These are phyloP conservation scores for Sungouiella thailandica DNA, from an alignment of 805 yeast genomes.

Conservation along the genomic window DNA sequence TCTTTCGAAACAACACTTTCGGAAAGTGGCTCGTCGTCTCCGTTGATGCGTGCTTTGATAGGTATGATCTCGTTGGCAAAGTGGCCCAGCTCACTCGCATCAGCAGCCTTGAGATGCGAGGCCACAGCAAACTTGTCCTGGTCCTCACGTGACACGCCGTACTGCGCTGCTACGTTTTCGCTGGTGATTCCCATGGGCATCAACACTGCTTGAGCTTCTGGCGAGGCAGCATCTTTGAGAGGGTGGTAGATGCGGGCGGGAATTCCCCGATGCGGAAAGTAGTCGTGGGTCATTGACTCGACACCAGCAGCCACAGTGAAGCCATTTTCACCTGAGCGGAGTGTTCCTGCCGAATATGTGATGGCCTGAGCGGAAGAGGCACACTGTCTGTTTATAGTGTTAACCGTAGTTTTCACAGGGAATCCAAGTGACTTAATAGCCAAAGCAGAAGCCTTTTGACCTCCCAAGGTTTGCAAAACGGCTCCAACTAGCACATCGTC, in stretches of 20 bases:
- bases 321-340: constrained; percentile 24
- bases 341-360: constrained; percentile 26
- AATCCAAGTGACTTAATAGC: constrained; percentile 31
- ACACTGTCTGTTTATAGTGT: constrained; percentile 35
- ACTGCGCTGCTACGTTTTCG: constrained; percentile 22
- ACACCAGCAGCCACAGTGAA: constrained; percentile 38
- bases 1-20: constrained; percentile 15
- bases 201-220: constrained; percentile 23
- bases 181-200: constrained; percentile 30
- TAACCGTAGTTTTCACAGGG: constrained; percentile 29
- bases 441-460: constrained; percentile 33
- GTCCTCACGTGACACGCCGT: constrained; percentile 20
- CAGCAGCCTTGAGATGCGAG: constrained; percentile 21
- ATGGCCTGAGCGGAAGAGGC: constrained; percentile 37
- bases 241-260: constrained; percentile 26
- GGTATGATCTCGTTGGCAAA: constrained; percentile 20
- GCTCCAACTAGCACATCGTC: constrained; percentile 35
- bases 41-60: constrained; percentile 11
- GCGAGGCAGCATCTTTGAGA: constrained; percentile 11
- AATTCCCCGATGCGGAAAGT: constrained; percentile 36
- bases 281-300: constrained; percentile 39
- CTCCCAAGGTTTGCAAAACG: constrained; percentile 33
- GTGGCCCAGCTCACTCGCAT: constrained; percentile 20
- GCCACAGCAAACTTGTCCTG: constrained; percentile 22
- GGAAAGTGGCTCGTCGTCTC: constrained; percentile 4